phyloP scores from a whole-genome alignment of 768 basidiomycete species.

The Trametes maxima region DNA sequence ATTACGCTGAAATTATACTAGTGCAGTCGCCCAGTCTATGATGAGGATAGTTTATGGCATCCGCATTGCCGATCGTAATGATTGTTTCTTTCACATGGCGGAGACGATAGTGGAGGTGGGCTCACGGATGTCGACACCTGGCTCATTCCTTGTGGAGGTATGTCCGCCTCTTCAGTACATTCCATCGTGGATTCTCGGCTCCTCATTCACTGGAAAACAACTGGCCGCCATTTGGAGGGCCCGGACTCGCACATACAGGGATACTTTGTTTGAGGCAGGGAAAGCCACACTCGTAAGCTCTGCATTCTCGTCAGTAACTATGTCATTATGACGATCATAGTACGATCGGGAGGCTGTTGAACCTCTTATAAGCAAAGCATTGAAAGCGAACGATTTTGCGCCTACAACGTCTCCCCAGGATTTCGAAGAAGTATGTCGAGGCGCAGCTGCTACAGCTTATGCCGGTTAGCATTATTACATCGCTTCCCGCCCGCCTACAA shows the following conservation, averaged over 20 bases:
- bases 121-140: conserved; percentile 12
- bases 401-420: neutral
- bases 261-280: conserved; percentile 61
- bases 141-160: conserved; percentile 12
- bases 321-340: neutral
- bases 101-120: conserved; percentile 7
- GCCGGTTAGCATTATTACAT: neutral
- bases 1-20: conserved; percentile 43
- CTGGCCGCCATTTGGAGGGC: conserved; percentile 64
- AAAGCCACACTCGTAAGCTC: conserved; percentile 54
- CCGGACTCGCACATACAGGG: conserved; percentile 63
- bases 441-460: conserved; percentile 12
- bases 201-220: conserved; percentile 53
- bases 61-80: conserved; percentile 45
- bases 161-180: conserved; percentile 50
- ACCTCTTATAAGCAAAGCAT: conserved; percentile 1
- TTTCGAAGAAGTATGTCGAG: neutral
- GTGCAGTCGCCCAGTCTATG: conserved; percentile 51
- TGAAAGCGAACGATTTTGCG: neutral
- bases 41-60: conserved; percentile 45
- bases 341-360: neutral
- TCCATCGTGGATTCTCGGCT: conserved; percentile 69
- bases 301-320: neutral
- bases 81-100: conserved; percentile 17
- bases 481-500: too few species aligned